These are phyloP conservation scores for Choiromyces venosus DNA, from an alignment of 495 filamentous ascomycete species.

Conservation along the genomic window DNA sequence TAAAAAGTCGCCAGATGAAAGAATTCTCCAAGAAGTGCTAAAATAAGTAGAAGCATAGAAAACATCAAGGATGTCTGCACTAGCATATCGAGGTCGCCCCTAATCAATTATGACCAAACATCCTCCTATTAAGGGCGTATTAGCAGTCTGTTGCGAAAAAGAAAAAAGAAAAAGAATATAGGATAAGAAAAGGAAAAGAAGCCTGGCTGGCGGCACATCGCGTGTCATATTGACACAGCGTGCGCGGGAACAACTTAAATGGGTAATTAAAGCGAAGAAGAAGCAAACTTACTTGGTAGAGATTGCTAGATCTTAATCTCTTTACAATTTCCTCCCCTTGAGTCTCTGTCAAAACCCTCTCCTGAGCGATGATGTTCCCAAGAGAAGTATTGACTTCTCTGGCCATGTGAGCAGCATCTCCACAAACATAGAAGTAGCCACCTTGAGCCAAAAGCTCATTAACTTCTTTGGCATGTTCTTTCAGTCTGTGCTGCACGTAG, in stretches of 20 bases:
- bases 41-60: constrained; percentile 17
- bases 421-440: constrained; percentile 96
- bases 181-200: not conserved
- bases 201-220: not conserved
- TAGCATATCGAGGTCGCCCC: not conserved
- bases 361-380: constrained; percentile 72
- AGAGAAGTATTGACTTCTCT: constrained; percentile 87
- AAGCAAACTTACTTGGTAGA: constrained; percentile 67
- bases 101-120: constrained; percentile 68
- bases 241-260: not conserved
- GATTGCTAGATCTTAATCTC: constrained; percentile 82
- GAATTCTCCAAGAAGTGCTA: constrained; percentile 23
- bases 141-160: constrained; percentile 4
- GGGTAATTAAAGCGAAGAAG: constrained; percentile 1
- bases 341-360: constrained; percentile 70
- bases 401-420: constrained; percentile 97
- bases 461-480: constrained; percentile 74
- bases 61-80: not conserved
- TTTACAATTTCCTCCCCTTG: constrained; percentile 96
- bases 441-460: constrained; percentile 83
- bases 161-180: constrained; percentile 4
- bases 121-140: constrained; percentile 55
- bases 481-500: constrained; percentile 90
- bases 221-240: not conserved
- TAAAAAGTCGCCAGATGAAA: constrained; percentile 15